phyloP scores from a whole-genome alignment of 768 basidiomycete species.

The Kwoniella sp. region DNA sequence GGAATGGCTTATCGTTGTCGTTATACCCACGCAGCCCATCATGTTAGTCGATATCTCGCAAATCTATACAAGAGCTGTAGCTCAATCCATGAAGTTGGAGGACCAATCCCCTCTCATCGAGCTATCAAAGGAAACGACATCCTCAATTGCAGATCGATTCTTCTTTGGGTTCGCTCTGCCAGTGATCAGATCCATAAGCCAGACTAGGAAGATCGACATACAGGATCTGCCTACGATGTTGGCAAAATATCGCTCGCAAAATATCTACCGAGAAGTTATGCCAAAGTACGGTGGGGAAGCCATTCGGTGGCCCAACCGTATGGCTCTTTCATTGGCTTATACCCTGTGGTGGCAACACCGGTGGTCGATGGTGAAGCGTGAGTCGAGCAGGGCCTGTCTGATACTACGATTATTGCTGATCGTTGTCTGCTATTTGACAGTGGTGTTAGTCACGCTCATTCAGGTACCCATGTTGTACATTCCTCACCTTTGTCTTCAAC shows the following conservation, averaged over 20 bases:
- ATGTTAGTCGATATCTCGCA: slow-evolving; percentile 14
- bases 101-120: slow-evolving; percentile 16
- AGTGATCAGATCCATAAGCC: slow-evolving; percentile 14
- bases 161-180: slow-evolving; percentile 22
- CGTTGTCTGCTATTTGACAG: neutral
- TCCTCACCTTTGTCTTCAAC: slow-evolving; percentile 31
- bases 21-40: slow-evolving; percentile 20
- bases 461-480: slow-evolving; percentile 32
- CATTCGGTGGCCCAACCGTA: slow-evolving; percentile 3
- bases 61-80: slow-evolving; percentile 27
- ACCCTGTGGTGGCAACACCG: slow-evolving; percentile 24
- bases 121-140: slow-evolving; percentile 6
- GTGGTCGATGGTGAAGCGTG: slow-evolving; percentile 5
- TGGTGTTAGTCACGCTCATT: neutral
- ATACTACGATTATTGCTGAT: neutral
- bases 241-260: slow-evolving; percentile 20
- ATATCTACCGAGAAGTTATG: slow-evolving; percentile 16
- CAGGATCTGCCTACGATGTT: slow-evolving; percentile 26
- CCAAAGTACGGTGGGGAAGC: neutral
- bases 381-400: too few relatives aligned
- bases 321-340: slow-evolving; percentile 14
- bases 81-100: neutral
- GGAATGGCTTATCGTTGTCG: neutral
- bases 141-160: too few relatives aligned
- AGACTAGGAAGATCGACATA: slow-evolving; percentile 32